phyloP scores from a whole-genome alignment of 83 land plant species.

The Diphasiastrum complanatum region DNA sequence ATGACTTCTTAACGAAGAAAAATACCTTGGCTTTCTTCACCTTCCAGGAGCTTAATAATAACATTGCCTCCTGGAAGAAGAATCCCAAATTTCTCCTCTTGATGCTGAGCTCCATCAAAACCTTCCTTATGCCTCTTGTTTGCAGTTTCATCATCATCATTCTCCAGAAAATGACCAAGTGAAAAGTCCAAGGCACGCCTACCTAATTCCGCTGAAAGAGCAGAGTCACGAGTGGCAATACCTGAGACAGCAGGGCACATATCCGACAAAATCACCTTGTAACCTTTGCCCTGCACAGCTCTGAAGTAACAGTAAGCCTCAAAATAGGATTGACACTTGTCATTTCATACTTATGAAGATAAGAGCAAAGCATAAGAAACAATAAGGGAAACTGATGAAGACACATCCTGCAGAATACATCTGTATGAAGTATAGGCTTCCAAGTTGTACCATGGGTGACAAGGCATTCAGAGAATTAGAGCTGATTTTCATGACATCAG shows the following conservation, averaged over 20 bases:
- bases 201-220: constrained; percentile 77
- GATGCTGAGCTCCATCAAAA: constrained; percentile 14
- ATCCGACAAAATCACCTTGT: constrained; percentile 79
- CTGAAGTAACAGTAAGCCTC: neutral
- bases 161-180: constrained; percentile 50
- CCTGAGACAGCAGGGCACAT: constrained; percentile 94
- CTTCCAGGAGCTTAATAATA: constrained; percentile 80
- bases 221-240: constrained; percentile 63
- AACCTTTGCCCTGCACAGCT: constrained; percentile 70
- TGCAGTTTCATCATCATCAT: constrained; percentile 12
- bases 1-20: neutral
- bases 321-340: neutral
- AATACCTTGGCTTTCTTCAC: constrained; percentile 41
- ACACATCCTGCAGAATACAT: too few relatives aligned
- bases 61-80: constrained; percentile 61
- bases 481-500: constrained; percentile 59
- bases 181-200: constrained; percentile 70
- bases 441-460: constrained; percentile 57
- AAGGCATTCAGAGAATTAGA: constrained; percentile 30
- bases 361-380: too few relatives aligned
- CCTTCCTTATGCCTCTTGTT: constrained; percentile 4
- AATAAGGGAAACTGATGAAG: neutral
- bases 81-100: constrained; percentile 40
- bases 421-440: too few relatives aligned
- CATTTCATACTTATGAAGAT: too few relatives aligned